These are phyloP conservation scores for Smallanthus sonchifolius DNA, from an alignment of 129 eudicot species.

Conservation along the genomic window DNA sequence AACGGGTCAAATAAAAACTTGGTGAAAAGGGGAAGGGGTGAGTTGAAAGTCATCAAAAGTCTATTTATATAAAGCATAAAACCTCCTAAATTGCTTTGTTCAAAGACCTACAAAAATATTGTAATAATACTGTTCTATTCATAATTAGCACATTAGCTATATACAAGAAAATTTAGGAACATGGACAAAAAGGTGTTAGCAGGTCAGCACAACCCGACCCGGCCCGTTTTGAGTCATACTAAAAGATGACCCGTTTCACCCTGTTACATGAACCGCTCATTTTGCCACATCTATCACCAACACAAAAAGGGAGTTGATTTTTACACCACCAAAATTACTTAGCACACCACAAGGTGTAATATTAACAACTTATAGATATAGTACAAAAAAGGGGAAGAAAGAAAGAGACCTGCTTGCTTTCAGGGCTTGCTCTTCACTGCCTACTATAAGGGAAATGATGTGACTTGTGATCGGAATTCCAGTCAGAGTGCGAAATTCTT, in stretches of 20 bases:
- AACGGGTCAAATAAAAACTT: neutral
- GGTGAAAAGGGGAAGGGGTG: neutral
- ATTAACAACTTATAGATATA: neutral
- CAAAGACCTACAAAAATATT: neutral
- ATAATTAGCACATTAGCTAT: neutral
- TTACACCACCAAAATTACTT: neutral
- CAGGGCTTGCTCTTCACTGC: constrained; percentile 79
- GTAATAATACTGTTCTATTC: neutral
- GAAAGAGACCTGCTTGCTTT: constrained; percentile 79
- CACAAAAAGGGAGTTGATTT: neutral
- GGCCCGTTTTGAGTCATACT: neutral
- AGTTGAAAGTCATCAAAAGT: neutral
- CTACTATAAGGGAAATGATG: constrained; percentile 82
- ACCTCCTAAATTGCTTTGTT: neutral
- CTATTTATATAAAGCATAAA: neutral
- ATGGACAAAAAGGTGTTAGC: neutral
- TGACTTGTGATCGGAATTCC: constrained; percentile 79
- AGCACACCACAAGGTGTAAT: neutral
- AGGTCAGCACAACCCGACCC: neutral
- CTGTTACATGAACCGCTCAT: neutral
- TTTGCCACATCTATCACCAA: neutral
- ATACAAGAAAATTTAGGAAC: neutral
- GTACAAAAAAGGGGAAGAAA: neutral
- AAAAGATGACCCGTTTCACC: neutral
- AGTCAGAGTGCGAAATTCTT: constrained; percentile 70